phyloP scores from a whole-genome alignment of 768 basidiomycete genomes.

The Leccinellum albellum region DNA sequence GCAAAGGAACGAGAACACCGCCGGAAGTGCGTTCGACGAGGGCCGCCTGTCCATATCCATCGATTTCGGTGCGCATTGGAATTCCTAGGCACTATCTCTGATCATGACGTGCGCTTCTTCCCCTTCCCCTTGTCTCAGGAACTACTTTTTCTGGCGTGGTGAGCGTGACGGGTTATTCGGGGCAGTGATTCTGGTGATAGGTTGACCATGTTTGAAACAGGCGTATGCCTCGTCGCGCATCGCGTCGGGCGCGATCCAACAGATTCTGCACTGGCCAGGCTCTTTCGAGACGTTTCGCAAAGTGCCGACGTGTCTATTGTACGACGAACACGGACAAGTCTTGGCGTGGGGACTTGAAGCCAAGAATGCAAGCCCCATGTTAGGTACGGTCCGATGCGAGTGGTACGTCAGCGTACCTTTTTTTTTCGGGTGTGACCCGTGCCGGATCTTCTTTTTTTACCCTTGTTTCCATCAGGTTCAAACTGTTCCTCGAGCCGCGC shows the following conservation, averaged over 20 bases:
- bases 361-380: slow-evolving; percentile 69
- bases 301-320: slow-evolving; percentile 80
- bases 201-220: slow-evolving; percentile 34
- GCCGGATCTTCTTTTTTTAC: background rate
- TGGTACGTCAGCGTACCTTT: slow-evolving; percentile 34
- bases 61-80: slow-evolving; percentile 68
- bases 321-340: slow-evolving; percentile 69
- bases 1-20: slow-evolving; percentile 14
- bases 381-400: slow-evolving; percentile 58
- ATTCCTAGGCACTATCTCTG: background rate
- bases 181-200: background rate
- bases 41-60: slow-evolving; percentile 82
- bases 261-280: slow-evolving; percentile 84
- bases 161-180: slow-evolving; percentile 29
- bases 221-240: slow-evolving; percentile 87
- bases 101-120: background rate
- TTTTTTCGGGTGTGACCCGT: background rate
- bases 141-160: slow-evolving; percentile 88
- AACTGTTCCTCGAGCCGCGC: slow-evolving; percentile 80
- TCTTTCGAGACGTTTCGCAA: slow-evolving; percentile 85
- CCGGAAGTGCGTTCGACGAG: slow-evolving; percentile 41
- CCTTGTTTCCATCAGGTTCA: slow-evolving; percentile 54
- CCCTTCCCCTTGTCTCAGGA: slow-evolving; percentile 39
- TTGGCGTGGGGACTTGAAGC: slow-evolving; percentile 86
- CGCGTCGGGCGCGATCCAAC: slow-evolving; percentile 72